Evolutionary conservation across 2,329 filamentous ascomycete genomes (phyloP).

Genomic region (Sarocladium kiliense): DNA sequence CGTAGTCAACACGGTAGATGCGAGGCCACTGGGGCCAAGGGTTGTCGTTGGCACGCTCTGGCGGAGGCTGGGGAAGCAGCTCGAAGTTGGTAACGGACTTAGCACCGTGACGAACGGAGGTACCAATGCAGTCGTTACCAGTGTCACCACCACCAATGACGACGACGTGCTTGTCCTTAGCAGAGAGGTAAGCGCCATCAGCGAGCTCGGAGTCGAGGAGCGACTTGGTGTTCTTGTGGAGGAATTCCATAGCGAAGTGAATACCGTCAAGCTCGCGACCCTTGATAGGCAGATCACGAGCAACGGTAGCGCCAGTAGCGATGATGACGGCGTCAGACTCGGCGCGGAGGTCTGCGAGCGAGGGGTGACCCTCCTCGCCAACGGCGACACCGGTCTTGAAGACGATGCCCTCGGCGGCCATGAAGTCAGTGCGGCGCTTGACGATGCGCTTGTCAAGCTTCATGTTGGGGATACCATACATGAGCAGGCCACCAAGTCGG

Average conservation of each 20-base stretch:
- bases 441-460: conserved; percentile 98
- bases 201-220: conserved; percentile 84
- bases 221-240: conserved; percentile 97
- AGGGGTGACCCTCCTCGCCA: conserved; percentile 61
- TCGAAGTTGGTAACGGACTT: conserved; percentile 97
- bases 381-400: conserved; percentile 76
- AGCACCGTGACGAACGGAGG: conserved; percentile 89
- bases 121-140: conserved; percentile 96
- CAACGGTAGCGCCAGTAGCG: conserved; percentile 88
- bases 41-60: conserved; percentile 88
- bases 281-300: conserved; percentile 86
- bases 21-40: conserved; percentile 98
- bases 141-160: conserved; percentile 98
- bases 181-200: conserved; percentile 84
- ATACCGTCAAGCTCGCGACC: conserved; percentile 84
- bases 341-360: conserved; percentile 66
- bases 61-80: conserved; percentile 84
- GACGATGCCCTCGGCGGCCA: conserved; percentile 80
- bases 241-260: conserved; percentile 95
- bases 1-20: conserved; percentile 97
- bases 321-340: conserved; percentile 81
- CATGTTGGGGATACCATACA: conserved; percentile 99
- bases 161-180: conserved; percentile 91
- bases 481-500: conserved; percentile 83
- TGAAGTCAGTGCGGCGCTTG: conserved; percentile 90